Evolutionary conservation across 768 basidiomycete genomes (phyloP), one percentile per base, ranked within the genome.

Genomic region (Gautieria morchelliformis): DNA sequence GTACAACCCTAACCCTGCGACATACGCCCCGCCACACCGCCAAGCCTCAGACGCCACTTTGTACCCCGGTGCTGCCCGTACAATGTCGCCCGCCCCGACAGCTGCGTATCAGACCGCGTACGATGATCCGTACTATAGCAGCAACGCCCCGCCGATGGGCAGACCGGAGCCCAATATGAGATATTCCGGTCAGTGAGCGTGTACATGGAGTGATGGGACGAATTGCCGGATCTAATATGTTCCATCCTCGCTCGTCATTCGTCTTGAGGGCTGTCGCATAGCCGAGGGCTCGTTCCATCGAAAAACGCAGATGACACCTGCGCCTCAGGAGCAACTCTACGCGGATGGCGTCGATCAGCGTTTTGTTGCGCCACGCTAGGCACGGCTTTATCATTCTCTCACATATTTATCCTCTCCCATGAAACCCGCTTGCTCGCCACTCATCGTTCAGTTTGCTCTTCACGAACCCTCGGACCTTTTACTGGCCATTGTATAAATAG

Each of bases 161-260:
- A 67, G 68, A 49, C 77, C 78, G 3, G 62, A 68, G 44, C 69
- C 63, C 40, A 69, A 63, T 24, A 76, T 78, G 63, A 61, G 71
- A 59, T 79, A 78, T 68, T 74, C 77, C 61, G 78, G 76, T 79
- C 69, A 72, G 73, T 78, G 35, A 51, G 51, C 51, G 42, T 32
- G 27, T 30, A 41, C 45, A 30, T n/a, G 11, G 20, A 41, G 48
- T 32, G 20, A 33, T 12, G 58, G 37, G 44, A 19, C 10, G 17
- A 33, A 7, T 15, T 35, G 19, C 12, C 30, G 27, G 32, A 55
- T 48, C 41, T 33, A 19, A 42, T 27, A 48, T 37, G 15, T 41
- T n/a, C 49, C 14, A 57, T 20, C 2, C 56, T 27, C 51, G 44
- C 20, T 33, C 35, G 33, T 42, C 35, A 37, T 5, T 37, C 41